phyloP scores from a whole-genome alignment of 352 stramenopile species.

The Phytophthora cryptogea region DNA sequence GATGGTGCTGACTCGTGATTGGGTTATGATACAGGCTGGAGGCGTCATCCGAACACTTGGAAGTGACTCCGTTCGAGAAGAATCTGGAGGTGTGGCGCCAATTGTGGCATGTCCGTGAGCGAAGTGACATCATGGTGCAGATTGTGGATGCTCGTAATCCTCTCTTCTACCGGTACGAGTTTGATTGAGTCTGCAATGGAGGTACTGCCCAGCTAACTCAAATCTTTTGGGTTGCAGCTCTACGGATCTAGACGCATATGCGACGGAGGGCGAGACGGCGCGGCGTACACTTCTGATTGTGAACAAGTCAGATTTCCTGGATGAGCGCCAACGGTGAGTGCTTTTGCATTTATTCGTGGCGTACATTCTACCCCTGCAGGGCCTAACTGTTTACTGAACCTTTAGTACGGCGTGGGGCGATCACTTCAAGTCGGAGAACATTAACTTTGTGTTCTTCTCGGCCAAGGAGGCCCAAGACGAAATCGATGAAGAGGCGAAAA shows the following conservation, averaged over 20 bases:
- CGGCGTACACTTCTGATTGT: slow-evolving; percentile 96
- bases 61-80: slow-evolving; percentile 99
- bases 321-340: slow-evolving; percentile 85
- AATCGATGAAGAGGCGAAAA: slow-evolving; percentile 83
- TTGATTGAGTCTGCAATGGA: neutral
- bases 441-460: slow-evolving; percentile 98
- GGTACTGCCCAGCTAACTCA: slow-evolving; percentile 3
- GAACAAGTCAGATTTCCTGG: slow-evolving; percentile 99
- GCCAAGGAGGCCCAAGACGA: slow-evolving; percentile 94
- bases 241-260: slow-evolving; percentile 95
- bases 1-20: slow-evolving; percentile 16
- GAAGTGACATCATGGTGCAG: slow-evolving; percentile 97
- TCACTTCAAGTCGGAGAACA: slow-evolving; percentile 92
- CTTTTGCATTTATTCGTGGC: neutral
- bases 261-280: slow-evolving; percentile 87
- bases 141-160: slow-evolving; percentile 99
- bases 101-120: slow-evolving; percentile 98
- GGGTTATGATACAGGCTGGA: slow-evolving; percentile 54
- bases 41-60: slow-evolving; percentile 72
- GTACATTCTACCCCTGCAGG: neutral
- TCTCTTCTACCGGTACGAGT: slow-evolving; percentile 93
- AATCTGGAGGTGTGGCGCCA: slow-evolving; percentile 99
- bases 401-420: slow-evolving; percentile 90
- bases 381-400: slow-evolving; percentile 4
- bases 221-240: slow-evolving; percentile 64